Base-by-base conservation (phyloP, 352 stramenopile genomes). In the Phytophthora pistaciae region DNA sequence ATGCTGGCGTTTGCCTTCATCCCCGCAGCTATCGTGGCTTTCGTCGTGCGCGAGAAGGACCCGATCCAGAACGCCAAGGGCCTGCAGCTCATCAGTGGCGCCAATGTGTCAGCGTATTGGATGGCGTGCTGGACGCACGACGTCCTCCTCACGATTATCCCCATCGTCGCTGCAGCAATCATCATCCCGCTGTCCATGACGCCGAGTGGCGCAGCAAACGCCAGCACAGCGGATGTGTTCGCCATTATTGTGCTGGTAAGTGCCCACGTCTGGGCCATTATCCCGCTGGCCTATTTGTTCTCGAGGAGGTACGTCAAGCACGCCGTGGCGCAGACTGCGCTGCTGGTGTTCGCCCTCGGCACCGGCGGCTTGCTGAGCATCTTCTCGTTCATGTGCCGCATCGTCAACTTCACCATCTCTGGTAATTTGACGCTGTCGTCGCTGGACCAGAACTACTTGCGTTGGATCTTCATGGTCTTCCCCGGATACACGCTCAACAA, bases 1-100 rank as follows among this genome's bases (percentile, higher is more conserved):
- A 83, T 91, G 70, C 70, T 94, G 29, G 87, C 81, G 23, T 92
- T 92, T 27, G 80, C 87, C 1, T 94, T 94, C 55, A 70, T 94
- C 18, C 87, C 84, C 4, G 84, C 87, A 23, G 77, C 82, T 1
- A 71, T 92, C 21, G 82, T 94, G 13, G 83, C 81, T 8, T 92
- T 91, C 36, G 64, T 90, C 21, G 84, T 94, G 6, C 71, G 77
- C 5, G 87, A 94, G 21, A 91, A 92, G 56, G 69, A 91, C 25
- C 83, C 84, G 6, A 84, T 59, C 36, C 87, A 92, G 56, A 88
- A 94, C 31, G 78, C 84, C 38, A 91, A 91, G 61, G 70, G 74
- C n/a, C 64, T 92, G 5, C 87, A 94, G 70, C 66, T 90, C 42
- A 87, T 91, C 36, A 88, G 82, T 42, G 87, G 85, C 8, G 77